Base-by-base conservation (phyloP, 208 protist species). In the Angomonas deanei region DNA sequence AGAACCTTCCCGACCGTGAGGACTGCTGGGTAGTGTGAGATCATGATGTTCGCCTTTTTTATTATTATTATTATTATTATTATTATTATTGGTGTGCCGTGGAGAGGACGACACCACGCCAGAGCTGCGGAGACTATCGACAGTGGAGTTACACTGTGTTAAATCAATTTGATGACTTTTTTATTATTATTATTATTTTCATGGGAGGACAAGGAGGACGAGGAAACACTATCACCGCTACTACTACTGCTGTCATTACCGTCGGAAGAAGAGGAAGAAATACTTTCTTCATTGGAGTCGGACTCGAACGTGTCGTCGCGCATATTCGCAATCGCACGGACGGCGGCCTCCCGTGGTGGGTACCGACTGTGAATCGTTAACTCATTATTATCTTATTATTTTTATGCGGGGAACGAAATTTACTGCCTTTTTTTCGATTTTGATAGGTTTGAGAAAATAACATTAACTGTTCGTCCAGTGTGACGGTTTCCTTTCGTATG, bases 331-430 rank as follows among this genome's bases (percentile, higher is more conserved):
- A 86, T 59, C 1, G 80, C 80, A 33, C 75, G 72, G 61, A 60
- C 65, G 0, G 76, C 80, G 1, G 76, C 80, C 49, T 73, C 80
- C 11, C 80, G 71, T 56, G 72, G 61, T 0, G 80, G 80, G 61
- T 82, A 86, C 0, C 76, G 64, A 3, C 72, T 66, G 64, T 82
- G 68, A 53, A 86, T 77, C 19, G 80, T 55, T 3, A 86, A 48
- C 46, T 5, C n/a, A 5, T 13, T n/a, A 15, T 6, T 13, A n/a
- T 32, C 23, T 21, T 31, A 21, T 36, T 46, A 13, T 52, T 24
- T 17, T 17, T 19, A 23, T 24, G 13, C 23, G 13, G 5, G 3
- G 6, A 4, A 26, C 15, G 47, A 42, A 15, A 8, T 42, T 42
- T 42, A 17, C 8, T 24, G n/a, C 10, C 21, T 32, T 70, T 13